Base-by-base conservation (phyloP, 148 eudicot species). In the Bassia scoparia region DNA sequence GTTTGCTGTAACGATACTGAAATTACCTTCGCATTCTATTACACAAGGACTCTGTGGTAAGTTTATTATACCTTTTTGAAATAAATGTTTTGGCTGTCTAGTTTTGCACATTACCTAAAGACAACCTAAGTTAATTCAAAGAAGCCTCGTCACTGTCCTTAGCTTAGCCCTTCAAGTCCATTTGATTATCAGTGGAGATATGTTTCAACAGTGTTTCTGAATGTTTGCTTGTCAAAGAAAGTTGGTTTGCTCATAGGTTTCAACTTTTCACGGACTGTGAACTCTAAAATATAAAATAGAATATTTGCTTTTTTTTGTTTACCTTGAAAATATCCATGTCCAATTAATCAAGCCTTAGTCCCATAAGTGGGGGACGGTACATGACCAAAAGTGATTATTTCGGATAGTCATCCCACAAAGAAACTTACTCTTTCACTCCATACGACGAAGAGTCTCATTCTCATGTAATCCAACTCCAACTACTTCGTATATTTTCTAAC, bases 1-100 rank as follows among this genome's bases (percentile, higher is more conserved):
- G 97, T 84, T 90, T 85, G 86, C 93, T 23, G 83, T 87, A 77
- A 77, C 54, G 67, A 81, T 93, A 66, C 84, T 93, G 67, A 80
- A 75, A 74, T 76, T 93, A 78, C 98, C 98, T n/a, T 75, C 93
- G 98, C 68, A 90, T 93, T 71, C 81, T 93, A 90, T 80, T 90
- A 90, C 78, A 83, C 93, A 23, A 86, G 82, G 98, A 90, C 55
- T 60, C 98, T 13, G 60, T 93, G 98, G 98, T 93, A 90, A 75
- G 58, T 7, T n/a, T 63, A 3, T 64, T 37, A n/a, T 23, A 2
- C 20, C 65, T 50, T 3, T n/a, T n/a, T n/a, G n/a, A 58, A 9
- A 52, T 30, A 11, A 12, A 61, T 48, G 34, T n/a, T n/a, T 53
- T 26, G 38, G 46, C 61, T 48, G 31, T 33, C 16, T 48, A n/a